Base-by-base conservation (phyloP, 2,329 filamentous ascomycete genomes). In the Aureobasidium melanogenum region DNA sequence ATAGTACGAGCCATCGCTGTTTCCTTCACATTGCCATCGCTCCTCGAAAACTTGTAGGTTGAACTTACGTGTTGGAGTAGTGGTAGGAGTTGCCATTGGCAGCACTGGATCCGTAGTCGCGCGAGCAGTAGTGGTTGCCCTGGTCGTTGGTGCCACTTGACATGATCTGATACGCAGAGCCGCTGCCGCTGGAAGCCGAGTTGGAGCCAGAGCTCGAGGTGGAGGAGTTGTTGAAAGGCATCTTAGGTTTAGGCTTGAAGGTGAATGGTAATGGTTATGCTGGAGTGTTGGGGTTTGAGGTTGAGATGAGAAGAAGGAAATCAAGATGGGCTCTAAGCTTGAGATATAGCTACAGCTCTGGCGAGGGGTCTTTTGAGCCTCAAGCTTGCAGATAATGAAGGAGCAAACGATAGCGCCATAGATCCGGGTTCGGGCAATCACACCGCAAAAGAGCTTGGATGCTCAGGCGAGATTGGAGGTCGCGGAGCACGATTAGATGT, bases 51-150 rank as follows among this genome's bases (percentile, higher is more conserved):
- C 5, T 8, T 2, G 9, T 19, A 32, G 12, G 17, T 12, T 34
- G 48, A 14, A 56, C 52, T 43, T 69, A 83, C 81, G 62, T 69
- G 77, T 89, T 89, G 57, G 84, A 87, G 70, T 88, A 89, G 70
- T 88, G 85, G 71, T 86, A 87, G 7, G 77, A 74, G 74, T 87
- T 87, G 32, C 74, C 72, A 71, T 85, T 84, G 55, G 77, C 65
- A 8, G 80, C 82, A 54, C 73, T 67, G 64, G 77, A 78, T 64
- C 83, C 83, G 66, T 88, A 87, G 73, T 86, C 82, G 36, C 86
- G 84, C 47, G 80, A 72, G 73, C 84, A 87, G 69, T 84, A 88
- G 75, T 84, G 82, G 73, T 88, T 88, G 64, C 86, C 86, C 85
- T 88, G 60, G 77, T 72, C 72, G 75, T 88, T 88, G 71, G 81